phyloP scores from a whole-genome alignment of 2,329 filamentous ascomycete genomes.

The Monosporascus sp. region DNA sequence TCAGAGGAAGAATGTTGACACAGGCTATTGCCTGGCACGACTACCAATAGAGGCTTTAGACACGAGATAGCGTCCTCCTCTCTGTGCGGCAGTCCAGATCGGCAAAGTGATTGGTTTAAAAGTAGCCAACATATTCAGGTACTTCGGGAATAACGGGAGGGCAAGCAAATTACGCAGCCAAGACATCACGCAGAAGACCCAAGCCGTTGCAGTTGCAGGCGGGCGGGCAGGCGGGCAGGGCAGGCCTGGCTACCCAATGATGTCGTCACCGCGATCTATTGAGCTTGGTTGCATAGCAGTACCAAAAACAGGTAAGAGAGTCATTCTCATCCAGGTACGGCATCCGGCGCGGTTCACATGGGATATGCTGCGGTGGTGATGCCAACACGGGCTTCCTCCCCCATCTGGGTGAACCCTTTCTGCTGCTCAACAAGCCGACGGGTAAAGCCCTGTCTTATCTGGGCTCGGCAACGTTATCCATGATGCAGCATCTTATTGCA shows the following conservation, averaged over 20 bases:
- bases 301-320: not conserved
- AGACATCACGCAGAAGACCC: not conserved
- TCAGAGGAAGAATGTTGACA: slow-evolving; percentile 9
- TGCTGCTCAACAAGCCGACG: not conserved
- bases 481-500: no score
- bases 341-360: not conserved
- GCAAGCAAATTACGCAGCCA: not conserved
- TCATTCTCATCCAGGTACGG: no score
- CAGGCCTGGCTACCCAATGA: not conserved
- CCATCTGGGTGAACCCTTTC: not conserved
- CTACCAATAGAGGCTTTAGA: slow-evolving; percentile 2
- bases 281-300: not conserved
- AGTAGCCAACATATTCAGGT: slow-evolving; percentile 26
- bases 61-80: slow-evolving; percentile 8
- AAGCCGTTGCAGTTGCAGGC: not conserved
- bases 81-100: not conserved
- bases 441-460: not conserved
- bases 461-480: no score
- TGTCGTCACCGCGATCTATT: not conserved
- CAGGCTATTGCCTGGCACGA: slow-evolving; percentile 4
- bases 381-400: no score
- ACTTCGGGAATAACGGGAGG: slow-evolving; percentile 20
- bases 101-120: slow-evolving; percentile 13
- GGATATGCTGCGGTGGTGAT: not conserved
- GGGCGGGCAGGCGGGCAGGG: not conserved